Evolutionary conservation across 441 rosid genomes (phyloP).

Genomic region (Adansonia madagascariensis): DNA sequence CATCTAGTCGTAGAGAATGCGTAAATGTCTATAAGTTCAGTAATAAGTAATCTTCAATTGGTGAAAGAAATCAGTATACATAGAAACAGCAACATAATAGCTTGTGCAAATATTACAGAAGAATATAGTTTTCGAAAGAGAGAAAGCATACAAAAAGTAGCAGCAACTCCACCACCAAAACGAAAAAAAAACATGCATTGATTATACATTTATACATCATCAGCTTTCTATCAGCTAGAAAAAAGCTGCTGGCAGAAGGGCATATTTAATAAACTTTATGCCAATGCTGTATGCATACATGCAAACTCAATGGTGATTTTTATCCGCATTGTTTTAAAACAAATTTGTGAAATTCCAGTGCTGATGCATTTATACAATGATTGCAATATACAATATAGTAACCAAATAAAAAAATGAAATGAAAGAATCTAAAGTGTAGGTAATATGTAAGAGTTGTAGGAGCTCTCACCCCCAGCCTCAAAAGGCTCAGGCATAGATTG

Average conservation of each 20-base stretch:
- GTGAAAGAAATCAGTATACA: not conserved
- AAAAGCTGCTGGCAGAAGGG: conserved; percentile 11
- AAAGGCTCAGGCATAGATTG: not conserved
- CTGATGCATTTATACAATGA: conserved; percentile 18
- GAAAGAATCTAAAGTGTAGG: conserved; percentile 25
- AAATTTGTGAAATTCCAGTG: conserved; percentile 1
- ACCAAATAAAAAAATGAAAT: conserved; percentile 20
- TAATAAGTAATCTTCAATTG: not conserved
- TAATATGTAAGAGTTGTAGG: not conserved
- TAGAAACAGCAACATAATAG: not conserved
- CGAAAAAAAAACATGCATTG: not conserved
- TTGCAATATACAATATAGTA: conserved; percentile 25
- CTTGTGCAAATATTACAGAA: not conserved
- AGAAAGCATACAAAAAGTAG: not conserved
- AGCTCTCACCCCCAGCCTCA: conserved; percentile 4
- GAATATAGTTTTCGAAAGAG: not conserved
- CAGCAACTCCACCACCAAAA: not conserved
- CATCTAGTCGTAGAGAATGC: not conserved
- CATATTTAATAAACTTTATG: not conserved
- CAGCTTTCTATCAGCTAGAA: not conserved
- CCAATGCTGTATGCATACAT: not conserved
- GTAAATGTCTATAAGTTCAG: not conserved
- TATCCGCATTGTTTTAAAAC: not conserved
- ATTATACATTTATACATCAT: conserved; percentile 5
- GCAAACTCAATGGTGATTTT: not conserved